Evolutionary conservation across 2,329 filamentous ascomycete species (phyloP).

Genomic region (Penicillium glabrum): DNA sequence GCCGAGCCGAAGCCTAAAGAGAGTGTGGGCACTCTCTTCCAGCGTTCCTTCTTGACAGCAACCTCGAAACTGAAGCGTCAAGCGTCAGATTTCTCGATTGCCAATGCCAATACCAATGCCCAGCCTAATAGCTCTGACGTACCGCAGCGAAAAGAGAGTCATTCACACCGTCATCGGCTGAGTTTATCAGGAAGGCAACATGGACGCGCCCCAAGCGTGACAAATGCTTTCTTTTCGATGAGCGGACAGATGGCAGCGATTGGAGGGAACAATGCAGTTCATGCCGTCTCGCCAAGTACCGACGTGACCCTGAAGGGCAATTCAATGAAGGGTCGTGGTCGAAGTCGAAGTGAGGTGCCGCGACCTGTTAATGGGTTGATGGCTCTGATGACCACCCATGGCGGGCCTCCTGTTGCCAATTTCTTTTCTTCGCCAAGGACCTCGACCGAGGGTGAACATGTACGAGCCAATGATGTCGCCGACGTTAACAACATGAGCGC

Average conservation of each 20-base stretch:
- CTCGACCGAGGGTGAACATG: constrained; percentile 10
- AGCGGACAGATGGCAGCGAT: constrained; percentile 47
- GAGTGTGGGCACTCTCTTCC: constrained; percentile 49
- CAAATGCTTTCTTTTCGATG: constrained; percentile 47
- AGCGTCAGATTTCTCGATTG: constrained; percentile 30
- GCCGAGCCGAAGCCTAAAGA: constrained; percentile 42
- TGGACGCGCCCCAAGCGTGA: constrained; percentile 38
- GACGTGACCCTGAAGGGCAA: constrained; percentile 46
- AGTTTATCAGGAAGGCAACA: constrained; percentile 37
- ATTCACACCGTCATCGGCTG: constrained; percentile 37
- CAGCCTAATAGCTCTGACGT: constrained; percentile 20
- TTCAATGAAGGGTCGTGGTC: constrained; percentile 47
- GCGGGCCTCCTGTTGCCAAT: constrained; percentile 59
- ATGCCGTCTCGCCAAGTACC: constrained; percentile 43
- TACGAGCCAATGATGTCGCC: constrained; percentile 13
- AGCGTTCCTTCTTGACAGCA: constrained; percentile 43
- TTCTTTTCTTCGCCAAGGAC: constrained; percentile 47
- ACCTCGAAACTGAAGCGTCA: constrained; percentile 49
- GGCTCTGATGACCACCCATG: constrained; percentile 57
- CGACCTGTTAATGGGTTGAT: constrained; percentile 47
- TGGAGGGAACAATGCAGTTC: constrained; percentile 58
- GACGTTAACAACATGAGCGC: constrained; percentile 27
- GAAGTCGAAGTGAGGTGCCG: constrained; percentile 60
- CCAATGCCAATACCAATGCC: constrained; percentile 25
- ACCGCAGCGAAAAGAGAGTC: constrained; percentile 31